Conservation (phyloP, 495 filamentous ascomycete species). For the Talaromyces proteolyticus region DNA sequence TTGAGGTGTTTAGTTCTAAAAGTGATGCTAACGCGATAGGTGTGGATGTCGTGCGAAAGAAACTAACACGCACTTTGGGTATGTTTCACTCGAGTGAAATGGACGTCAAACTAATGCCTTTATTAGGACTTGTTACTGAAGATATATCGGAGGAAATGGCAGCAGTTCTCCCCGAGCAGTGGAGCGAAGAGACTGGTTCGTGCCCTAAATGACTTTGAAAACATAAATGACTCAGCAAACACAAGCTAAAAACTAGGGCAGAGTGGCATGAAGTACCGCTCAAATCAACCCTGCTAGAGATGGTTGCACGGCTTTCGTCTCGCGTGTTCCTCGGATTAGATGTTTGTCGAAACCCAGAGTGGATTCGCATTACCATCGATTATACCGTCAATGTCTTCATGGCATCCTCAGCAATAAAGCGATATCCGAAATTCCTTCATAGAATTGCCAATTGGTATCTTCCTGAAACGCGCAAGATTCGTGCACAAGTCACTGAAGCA, state of each 20-base stretch:
- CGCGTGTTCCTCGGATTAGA: constrained; percentile 51
- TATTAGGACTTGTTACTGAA: constrained; percentile 4
- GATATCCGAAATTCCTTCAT: constrained; percentile 29
- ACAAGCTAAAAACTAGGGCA: neutral
- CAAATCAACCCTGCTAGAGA: constrained; percentile 30
- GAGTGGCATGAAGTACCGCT: constrained; percentile 19
- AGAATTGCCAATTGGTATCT: constrained; percentile 32
- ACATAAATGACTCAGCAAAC: neutral
- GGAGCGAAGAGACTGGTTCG: constrained; percentile 15
- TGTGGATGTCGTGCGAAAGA: constrained; percentile 33
- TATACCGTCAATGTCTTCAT: constrained; percentile 49
- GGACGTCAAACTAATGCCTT: neutral
- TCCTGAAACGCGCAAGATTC: constrained; percentile 20
- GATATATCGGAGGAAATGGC: constrained; percentile 22
- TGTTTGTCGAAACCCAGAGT: constrained; percentile 48
- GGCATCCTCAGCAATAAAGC: constrained; percentile 22
- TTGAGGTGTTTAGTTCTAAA: constrained; percentile 32
- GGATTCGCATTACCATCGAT: constrained; percentile 49
- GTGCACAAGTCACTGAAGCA: constrained; percentile 17
- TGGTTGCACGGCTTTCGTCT: constrained; percentile 53
- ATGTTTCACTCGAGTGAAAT: neutral
- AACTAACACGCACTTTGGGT: constrained; percentile 41
- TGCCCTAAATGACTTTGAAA: neutral
- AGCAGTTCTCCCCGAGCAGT: constrained; percentile 19
- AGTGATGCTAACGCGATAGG: constrained; percentile 9